Percentiles rank a stretch among this genome's conserved stretches.
Conservation (phyloP, 2,329 filamentous ascomycete genomes). For the Diaporthe citri region DNA sequence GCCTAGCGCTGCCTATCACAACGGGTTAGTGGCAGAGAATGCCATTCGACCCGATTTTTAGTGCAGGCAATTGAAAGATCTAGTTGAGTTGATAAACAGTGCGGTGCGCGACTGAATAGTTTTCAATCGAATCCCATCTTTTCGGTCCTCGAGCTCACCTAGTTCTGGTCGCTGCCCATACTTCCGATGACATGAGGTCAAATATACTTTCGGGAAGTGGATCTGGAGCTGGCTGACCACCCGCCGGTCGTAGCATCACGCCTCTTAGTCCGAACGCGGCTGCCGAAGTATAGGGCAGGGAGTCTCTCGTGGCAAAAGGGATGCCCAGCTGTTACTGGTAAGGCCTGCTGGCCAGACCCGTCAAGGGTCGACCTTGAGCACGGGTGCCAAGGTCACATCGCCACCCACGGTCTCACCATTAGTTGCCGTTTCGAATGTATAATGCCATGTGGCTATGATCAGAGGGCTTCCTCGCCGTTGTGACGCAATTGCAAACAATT, state of each 20-base stretch:
- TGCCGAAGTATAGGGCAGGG: slow-evolving; percentile 21
- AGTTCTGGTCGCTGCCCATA: neutral
- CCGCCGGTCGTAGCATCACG: neutral
- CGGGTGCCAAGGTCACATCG: slow-evolving; percentile 15
- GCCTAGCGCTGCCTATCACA: neutral
- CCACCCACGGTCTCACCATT: slow-evolving; percentile 16
- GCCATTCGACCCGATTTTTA: neutral
- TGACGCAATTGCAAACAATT: slow-evolving; percentile 1
- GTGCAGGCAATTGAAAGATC: neutral
- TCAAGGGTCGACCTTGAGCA: neutral
- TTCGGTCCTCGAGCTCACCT: neutral
- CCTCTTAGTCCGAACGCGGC: neutral
- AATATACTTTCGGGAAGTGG: slow-evolving; percentile 30
- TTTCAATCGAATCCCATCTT: neutral
- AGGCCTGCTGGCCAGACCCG: too few species aligned
- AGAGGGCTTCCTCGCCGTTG: neutral
- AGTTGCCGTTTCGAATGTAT: slow-evolving; percentile 9
- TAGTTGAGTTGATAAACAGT: neutral
- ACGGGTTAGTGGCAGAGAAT: neutral
- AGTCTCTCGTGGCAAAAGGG: neutral
- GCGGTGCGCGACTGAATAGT: neutral
- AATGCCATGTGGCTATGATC: slow-evolving; percentile 21
- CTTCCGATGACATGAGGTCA: slow-evolving; percentile 6
- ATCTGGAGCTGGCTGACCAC: neutral
- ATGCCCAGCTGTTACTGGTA: neutral